Percentiles rank a stretch among this genome's conserved stretches.
phyloP scores from a whole-genome alignment of 345 rosid species.

The Syzygium grande region DNA sequence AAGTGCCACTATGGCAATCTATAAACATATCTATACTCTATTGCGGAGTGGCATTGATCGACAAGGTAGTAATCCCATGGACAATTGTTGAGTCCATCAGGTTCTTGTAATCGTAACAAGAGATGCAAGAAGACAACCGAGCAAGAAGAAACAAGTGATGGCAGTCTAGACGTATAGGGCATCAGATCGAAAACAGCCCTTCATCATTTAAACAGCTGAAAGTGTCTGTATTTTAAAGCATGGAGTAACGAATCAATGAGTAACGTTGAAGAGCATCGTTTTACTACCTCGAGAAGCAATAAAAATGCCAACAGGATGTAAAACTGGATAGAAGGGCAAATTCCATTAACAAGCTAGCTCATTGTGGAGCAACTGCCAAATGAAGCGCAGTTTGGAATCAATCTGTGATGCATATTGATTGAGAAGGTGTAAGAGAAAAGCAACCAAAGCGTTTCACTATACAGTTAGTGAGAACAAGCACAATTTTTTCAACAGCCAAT shows the following conservation, averaged over 20 bases:
- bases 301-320: background rate
- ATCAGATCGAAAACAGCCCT: background rate
- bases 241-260: background rate
- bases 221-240: background rate
- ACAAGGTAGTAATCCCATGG: background rate
- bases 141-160: background rate
- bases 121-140: background rate
- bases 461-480: background rate
- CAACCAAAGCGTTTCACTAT: background rate
- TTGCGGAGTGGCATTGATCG: background rate
- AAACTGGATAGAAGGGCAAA: background rate
- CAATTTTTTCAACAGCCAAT: background rate
- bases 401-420: background rate
- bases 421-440: background rate
- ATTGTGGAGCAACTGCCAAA: background rate
- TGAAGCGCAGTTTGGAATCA: background rate
- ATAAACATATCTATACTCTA: background rate
- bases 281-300: background rate
- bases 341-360: background rate
- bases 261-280: background rate
- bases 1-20: background rate
- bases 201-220: background rate
- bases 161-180: background rate
- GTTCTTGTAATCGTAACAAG: background rate
- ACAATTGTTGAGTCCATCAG: background rate